These are phyloP conservation scores for Hericium coralloides DNA, from an alignment of 768 basidiomycete species.

Conservation along the genomic window DNA sequence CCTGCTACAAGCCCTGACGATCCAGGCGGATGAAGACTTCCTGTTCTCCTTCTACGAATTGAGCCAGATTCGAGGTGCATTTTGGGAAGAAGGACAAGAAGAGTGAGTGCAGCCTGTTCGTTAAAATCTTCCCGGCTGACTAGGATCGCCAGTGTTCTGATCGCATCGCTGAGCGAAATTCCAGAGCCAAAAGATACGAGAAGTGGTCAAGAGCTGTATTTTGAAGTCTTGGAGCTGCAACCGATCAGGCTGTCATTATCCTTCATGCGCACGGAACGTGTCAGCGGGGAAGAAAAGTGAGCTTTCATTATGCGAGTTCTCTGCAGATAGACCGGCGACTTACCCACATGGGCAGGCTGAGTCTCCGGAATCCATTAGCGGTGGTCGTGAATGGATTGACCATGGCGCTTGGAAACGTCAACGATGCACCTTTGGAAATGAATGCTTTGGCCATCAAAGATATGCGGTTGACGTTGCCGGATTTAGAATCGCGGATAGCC, in stretches of 20 bases:
- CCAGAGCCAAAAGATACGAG: conserved; percentile 62
- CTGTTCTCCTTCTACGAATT: conserved; percentile 89
- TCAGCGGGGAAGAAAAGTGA: conserved; percentile 93
- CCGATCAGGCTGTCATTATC: conserved; percentile 89
- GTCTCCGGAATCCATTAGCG: conserved; percentile 83
- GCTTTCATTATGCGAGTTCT: not conserved
- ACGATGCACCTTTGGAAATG: conserved; percentile 89
- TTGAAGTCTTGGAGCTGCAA: conserved; percentile 91
- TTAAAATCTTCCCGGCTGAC: conserved; percentile 3
- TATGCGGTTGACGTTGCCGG: conserved; percentile 78
- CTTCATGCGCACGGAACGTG: conserved; percentile 93
- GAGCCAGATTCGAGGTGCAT: conserved; percentile 81
- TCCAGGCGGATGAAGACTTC: conserved; percentile 97
- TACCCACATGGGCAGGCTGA: conserved; percentile 36
- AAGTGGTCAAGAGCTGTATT: conserved; percentile 78
- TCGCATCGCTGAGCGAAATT: conserved; percentile 58
- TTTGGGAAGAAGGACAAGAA: conserved; percentile 71
- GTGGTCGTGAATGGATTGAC: conserved; percentile 91
- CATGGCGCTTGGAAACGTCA: conserved; percentile 95
- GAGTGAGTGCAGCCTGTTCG: conserved; percentile 44
- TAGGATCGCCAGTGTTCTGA: conserved; percentile 46
- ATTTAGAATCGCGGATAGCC: conserved; percentile 74
- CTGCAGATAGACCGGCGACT: not conserved
- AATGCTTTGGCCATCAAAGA: conserved; percentile 94
- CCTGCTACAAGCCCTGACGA: conserved; percentile 85